Evolutionary conservation across 2,329 filamentous ascomycete genomes (phyloP).

Genomic region (Stachybotrys elegans): DNA sequence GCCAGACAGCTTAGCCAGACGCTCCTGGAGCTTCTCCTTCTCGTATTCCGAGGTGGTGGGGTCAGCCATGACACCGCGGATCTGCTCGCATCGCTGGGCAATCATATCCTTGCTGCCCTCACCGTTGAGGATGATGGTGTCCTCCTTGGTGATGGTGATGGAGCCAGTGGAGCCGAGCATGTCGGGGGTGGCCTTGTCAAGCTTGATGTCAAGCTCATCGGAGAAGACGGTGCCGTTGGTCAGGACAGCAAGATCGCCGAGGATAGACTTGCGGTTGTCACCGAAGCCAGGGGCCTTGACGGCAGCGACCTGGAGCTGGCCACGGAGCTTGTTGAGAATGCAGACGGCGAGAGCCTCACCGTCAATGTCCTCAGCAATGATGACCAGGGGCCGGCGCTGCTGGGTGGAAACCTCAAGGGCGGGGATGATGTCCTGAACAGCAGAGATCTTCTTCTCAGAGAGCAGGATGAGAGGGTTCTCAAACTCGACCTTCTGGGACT

Average conservation of each 20-base stretch:
- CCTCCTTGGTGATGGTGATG: conserved; percentile 99
- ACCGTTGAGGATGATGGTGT: conserved; percentile 97
- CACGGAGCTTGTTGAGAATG: conserved; percentile 99
- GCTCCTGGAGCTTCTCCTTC: conserved; percentile 99
- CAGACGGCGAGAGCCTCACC: conserved; percentile 97
- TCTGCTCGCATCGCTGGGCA: conserved; percentile 95
- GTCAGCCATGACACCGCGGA: conserved; percentile 93
- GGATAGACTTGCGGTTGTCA: conserved; percentile 99
- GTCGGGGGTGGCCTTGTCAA: conserved; percentile 94
- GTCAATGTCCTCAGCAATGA: conserved; percentile 98
- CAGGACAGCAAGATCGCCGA: conserved; percentile 90
- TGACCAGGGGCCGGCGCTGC: conserved; percentile 89
- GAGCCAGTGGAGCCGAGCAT: conserved; percentile 96
- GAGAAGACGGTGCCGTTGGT: conserved; percentile 98
- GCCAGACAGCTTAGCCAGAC: conserved; percentile 96
- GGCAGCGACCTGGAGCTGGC: conserved; percentile 95
- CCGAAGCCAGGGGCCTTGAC: conserved; percentile 99
- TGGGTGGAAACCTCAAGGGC: conserved; percentile 96
- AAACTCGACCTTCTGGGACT: conserved; percentile 98
- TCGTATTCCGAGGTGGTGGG: conserved; percentile 96
- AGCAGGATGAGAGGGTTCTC: conserved; percentile 98
- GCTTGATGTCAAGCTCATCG: conserved; percentile 97
- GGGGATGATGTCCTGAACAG: conserved; percentile 97
- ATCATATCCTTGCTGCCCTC: conserved; percentile 93
- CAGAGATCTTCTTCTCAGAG: conserved; percentile 99